Percentiles rank a stretch among this genome's conserved stretches.
Evolutionary conservation across 2,329 filamentous ascomycete genomes (phyloP).

Genomic region (Nemania sp.): DNA sequence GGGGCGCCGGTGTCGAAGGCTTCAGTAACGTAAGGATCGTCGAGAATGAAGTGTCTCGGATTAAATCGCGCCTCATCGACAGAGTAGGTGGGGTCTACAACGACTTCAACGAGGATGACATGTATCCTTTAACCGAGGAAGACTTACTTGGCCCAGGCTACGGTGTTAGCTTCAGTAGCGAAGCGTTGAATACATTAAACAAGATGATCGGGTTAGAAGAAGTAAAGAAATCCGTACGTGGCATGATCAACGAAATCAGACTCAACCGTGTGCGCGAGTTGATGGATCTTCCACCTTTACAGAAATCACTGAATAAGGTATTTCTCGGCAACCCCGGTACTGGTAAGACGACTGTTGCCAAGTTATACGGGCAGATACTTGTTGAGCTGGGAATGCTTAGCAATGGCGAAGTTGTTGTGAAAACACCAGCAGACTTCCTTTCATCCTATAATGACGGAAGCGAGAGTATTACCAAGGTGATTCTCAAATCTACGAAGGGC

Average conservation of each 20-base stretch:
- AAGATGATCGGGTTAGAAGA: conserved; percentile 23
- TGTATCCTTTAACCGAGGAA: conserved; percentile 2
- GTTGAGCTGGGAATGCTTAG: conserved; percentile 31
- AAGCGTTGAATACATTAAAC: conserved; percentile 19
- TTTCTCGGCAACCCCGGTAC: conserved; percentile 29
- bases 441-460: conserved; percentile 15
- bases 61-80: background rate
- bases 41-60: conserved; percentile 7
- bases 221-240: conserved; percentile 19
- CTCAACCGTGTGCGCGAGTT: conserved; percentile 19
- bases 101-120: background rate
- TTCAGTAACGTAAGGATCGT: conserved; percentile 19
- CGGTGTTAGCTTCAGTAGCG: background rate
- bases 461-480: conserved; percentile 20
- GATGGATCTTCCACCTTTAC: conserved; percentile 3
- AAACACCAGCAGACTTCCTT: conserved; percentile 25
- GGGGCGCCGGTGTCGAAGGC: conserved; percentile 1
- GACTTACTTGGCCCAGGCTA: conserved; percentile 15
- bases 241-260: conserved; percentile 1
- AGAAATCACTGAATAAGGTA: conserved; percentile 24
- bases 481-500: conserved; percentile 26
- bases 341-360: conserved; percentile 28
- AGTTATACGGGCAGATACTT: conserved; percentile 28
- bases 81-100: no score
- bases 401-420: conserved; percentile 29